These are phyloP conservation scores for Knoxia roxburghii DNA, from an alignment of 257 asterid genomes.

Conservation along the genomic window DNA sequence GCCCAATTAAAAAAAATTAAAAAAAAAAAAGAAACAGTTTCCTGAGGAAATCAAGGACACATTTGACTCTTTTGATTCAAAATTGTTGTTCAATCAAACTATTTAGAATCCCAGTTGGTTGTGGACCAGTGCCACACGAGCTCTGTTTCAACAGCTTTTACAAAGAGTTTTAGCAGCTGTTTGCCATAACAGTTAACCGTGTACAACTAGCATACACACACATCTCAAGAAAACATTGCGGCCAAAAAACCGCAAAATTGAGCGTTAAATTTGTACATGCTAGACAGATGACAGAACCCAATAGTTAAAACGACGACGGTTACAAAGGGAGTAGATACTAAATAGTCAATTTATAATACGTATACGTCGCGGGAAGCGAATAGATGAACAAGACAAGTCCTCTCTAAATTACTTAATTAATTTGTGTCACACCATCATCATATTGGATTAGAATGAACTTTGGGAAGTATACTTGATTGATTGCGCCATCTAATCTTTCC, in stretches of 20 bases:
- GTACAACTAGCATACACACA: constrained; percentile 21
- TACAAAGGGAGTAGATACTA: too few relatives aligned
- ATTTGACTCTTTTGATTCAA: background rate
- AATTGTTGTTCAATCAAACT: background rate
- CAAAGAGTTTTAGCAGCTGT: constrained; percentile 1
- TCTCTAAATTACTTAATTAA: background rate
- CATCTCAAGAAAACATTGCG: constrained; percentile 11
- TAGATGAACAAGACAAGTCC: background rate
- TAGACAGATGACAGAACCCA: too few relatives aligned
- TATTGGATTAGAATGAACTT: background rate
- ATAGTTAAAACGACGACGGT: too few relatives aligned
- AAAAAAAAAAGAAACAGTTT: too few relatives aligned
- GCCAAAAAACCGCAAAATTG: too few relatives aligned
- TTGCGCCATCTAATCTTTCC: constrained; percentile 12
- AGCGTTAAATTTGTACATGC: too few relatives aligned
- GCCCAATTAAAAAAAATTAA: background rate
- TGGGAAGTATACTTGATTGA: background rate
- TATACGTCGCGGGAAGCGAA: too few relatives aligned
- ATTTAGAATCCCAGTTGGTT: background rate
- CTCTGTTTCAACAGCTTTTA: constrained; percentile 4
- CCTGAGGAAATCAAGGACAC: background rate
- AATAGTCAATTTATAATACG: too few relatives aligned
- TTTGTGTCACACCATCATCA: background rate
- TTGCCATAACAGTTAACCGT: background rate
- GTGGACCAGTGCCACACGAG: constrained; percentile 1